phyloP scores from a whole-genome alignment of 2,329 filamentous ascomycete species.

The Camillea tinctor region DNA sequence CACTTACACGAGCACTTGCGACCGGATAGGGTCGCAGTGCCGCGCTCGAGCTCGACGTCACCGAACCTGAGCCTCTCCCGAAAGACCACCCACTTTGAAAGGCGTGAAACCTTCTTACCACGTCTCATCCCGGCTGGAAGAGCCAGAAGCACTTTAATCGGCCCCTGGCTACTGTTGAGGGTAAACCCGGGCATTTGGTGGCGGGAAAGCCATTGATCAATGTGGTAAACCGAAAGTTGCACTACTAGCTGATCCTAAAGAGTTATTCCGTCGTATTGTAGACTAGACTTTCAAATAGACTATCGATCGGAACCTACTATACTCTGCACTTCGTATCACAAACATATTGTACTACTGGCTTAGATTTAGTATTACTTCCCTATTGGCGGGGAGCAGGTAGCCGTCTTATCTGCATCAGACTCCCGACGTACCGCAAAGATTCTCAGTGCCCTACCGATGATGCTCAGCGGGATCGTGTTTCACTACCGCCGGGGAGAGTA shows the following conservation, averaged over 20 bases:
- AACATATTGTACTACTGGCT: too few species aligned
- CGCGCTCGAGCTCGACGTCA: conserved; percentile 65
- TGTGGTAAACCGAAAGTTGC: conserved; percentile 23
- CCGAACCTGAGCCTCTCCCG: conserved; percentile 67
- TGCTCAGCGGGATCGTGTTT: too few species aligned
- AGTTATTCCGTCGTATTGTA: background rate
- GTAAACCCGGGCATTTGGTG: conserved; percentile 21
- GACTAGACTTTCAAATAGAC: background rate
- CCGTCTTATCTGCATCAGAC: too few species aligned
- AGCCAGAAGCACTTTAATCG: conserved; percentile 16
- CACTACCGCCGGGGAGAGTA: too few species aligned
- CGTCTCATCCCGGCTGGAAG: conserved; percentile 28
- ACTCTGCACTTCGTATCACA: background rate
- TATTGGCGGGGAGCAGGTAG: too few species aligned
- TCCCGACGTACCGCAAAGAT: too few species aligned
- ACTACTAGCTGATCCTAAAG: conserved; percentile 16
- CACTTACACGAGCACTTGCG: conserved; percentile 52
- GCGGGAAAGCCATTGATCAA: conserved; percentile 25
- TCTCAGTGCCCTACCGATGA: too few species aligned
- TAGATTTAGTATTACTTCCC: too few species aligned
- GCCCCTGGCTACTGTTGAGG: conserved; percentile 21
- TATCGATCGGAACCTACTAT: background rate
- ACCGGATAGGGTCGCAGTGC: conserved; percentile 46
- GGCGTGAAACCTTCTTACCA: conserved; percentile 57
- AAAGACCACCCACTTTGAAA: conserved; percentile 60